These are phyloP conservation scores for Solanum hybrid DNA, from an alignment of 305 asterid genomes.

Conservation along the genomic window DNA sequence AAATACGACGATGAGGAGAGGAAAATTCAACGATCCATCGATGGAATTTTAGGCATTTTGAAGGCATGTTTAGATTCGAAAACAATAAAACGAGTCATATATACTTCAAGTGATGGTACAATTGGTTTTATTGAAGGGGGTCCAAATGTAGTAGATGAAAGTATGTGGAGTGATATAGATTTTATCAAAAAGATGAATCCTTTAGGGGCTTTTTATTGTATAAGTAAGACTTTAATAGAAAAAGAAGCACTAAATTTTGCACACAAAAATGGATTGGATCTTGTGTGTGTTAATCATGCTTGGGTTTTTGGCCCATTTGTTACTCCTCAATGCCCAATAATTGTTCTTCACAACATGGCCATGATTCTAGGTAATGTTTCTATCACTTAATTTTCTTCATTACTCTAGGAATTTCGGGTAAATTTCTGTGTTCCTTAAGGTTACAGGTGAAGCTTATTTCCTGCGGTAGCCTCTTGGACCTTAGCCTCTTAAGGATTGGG, in stretches of 20 bases:
- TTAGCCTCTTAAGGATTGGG: too few relatives aligned
- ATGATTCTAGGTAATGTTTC: slow-evolving; percentile 4
- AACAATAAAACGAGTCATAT: slow-evolving; percentile 50
- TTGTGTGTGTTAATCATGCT: slow-evolving; percentile 32
- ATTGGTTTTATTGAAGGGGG: not conserved
- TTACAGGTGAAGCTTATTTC: too few relatives aligned
- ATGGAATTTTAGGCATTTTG: not conserved
- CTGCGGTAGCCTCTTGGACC: too few relatives aligned
- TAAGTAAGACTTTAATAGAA: slow-evolving; percentile 42
- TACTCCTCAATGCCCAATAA: slow-evolving; percentile 22
- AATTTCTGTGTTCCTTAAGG: too few relatives aligned
- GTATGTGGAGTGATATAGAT: slow-evolving; percentile 46
- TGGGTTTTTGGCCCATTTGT: slow-evolving; percentile 49
- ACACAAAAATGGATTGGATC: slow-evolving; percentile 31
- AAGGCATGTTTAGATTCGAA: slow-evolving; percentile 26
- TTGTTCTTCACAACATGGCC: slow-evolving; percentile 24
- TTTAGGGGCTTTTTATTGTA: slow-evolving; percentile 27
- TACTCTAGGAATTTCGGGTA: too few relatives aligned
- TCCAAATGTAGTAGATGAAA: slow-evolving; percentile 27
- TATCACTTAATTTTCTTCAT: too few relatives aligned
- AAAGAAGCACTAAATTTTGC: slow-evolving; percentile 34
- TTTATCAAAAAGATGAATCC: slow-evolving; percentile 14
- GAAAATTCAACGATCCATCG: not conserved
- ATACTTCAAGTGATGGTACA: slow-evolving; percentile 43
- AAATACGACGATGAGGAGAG: not conserved